Evolutionary conservation across 169 alveolate species (phyloP).

Genomic region (Cystoisospora suis): DNA sequence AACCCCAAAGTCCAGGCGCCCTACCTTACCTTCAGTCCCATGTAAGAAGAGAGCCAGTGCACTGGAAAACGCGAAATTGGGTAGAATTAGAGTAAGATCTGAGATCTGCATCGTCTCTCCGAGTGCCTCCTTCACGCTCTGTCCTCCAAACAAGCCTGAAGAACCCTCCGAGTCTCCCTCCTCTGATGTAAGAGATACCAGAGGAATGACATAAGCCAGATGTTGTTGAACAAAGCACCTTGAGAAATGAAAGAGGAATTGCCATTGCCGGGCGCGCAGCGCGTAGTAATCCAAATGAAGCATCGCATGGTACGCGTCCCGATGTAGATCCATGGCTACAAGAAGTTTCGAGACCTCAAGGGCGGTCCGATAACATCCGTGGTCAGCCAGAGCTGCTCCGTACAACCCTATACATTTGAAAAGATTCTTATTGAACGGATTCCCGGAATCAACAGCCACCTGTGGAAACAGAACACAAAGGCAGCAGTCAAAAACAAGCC

Average conservation of each 20-base stretch:
- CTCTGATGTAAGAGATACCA: no score
- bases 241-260: slow-evolving; percentile 19
- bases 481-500: not conserved
- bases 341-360: slow-evolving; percentile 45
- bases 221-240: not conserved
- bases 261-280: slow-evolving; percentile 34
- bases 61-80: slow-evolving; percentile 51
- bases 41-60: slow-evolving; percentile 42
- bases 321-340: slow-evolving; percentile 36
- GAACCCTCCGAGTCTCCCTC: not conserved
- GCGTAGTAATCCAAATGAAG: slow-evolving; percentile 40
- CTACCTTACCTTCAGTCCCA: not conserved
- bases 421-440: slow-evolving; percentile 34
- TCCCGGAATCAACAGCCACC: slow-evolving; percentile 43
- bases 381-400: slow-evolving; percentile 19
- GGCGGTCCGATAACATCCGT: slow-evolving; percentile 41
- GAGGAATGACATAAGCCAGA: not conserved
- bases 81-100: slow-evolving; percentile 34
- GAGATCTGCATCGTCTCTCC: not conserved
- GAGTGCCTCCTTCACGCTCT: no score
- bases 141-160: no score
- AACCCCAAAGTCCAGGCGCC: not conserved
- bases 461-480: not conserved
- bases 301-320: slow-evolving; percentile 44
- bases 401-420: not conserved